Base-by-base conservation (phyloP, 345 rosid species). In the Raphanus sativus region DNA sequence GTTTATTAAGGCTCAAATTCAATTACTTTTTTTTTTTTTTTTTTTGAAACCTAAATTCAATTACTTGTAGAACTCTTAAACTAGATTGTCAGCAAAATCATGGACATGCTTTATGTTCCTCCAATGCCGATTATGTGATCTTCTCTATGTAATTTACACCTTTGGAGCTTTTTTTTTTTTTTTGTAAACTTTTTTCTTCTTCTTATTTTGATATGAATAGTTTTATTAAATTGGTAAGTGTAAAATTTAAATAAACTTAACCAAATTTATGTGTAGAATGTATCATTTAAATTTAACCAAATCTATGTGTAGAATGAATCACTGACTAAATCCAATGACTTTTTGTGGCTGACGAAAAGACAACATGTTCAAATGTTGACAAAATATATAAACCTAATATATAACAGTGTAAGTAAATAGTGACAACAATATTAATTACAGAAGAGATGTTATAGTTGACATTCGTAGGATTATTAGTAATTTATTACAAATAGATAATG, bases 41-140 rank as follows among this genome's bases (percentile, higher is more conserved):
- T n/a, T n/a, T n/a, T n/a, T n/a, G n/a, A n/a, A n/a, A n/a, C n/a
- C n/a, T n/a, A 17, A 28, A 36, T 36, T 62, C 70, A 70, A 13
- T 63, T 70, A 8, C 70, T 38, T 63, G 70, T 70, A 25, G 45
- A 36, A 62, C 65, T 60, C 64, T 16, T 26, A 36, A 66, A 50
- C 70, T 40, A 16, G 13, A 54, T 5, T 70, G 75, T 70, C 50
- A 77, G 45, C 59, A 70, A 77, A 54, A 58, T 70, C 58, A 64
- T 64, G 75, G 71, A 38, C 81, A 71, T 77, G 81, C 71, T 40
- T 70, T 62, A 5, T 76, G 64, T 76, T 62, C 70, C 65, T 75
- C 34, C 17, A 60, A 42, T 3, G 30, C 16, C 13, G 64, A 24
- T 48, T 3, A 15, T 16, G 30, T 38, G 13, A 73, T 63, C 10